phyloP scores from a whole-genome alignment of 805 yeast genomes.

The Saccharomycopsis olivae region DNA sequence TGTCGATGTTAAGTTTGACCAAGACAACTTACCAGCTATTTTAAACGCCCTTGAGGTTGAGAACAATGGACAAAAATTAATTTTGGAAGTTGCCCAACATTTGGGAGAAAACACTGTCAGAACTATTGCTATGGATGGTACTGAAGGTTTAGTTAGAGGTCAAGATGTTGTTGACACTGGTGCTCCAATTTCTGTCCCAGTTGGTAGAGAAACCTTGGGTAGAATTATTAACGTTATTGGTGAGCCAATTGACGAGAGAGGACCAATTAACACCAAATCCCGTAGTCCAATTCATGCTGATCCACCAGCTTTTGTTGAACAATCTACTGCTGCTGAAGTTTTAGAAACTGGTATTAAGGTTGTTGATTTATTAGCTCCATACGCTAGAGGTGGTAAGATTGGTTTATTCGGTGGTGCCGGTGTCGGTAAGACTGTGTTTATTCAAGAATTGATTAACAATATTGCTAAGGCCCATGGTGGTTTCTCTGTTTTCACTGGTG shows the following conservation, averaged over 20 bases:
- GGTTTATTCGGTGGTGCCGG: constrained; percentile 99
- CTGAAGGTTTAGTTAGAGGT: constrained; percentile 99
- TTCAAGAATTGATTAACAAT: constrained; percentile 99
- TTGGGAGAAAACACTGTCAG: constrained; percentile 99
- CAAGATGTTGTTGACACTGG: constrained; percentile 87
- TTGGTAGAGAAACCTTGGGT: constrained; percentile 98
- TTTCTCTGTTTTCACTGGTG: constrained; percentile 44
- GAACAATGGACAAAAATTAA: constrained; percentile 64
- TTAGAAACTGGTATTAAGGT: constrained; percentile 99
- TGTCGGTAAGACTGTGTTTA: constrained; percentile 99
- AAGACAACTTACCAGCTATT: constrained; percentile 94
- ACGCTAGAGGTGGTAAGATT: constrained; percentile 99
- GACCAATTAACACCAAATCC: constrained; percentile 88
- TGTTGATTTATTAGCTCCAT: constrained; percentile 97
- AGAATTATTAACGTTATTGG: constrained; percentile 97
- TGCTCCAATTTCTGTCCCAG: constrained; percentile 97
- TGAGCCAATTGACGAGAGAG: constrained; percentile 99
- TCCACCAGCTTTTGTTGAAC: constrained; percentile 93
- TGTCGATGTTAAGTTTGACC: constrained; percentile 98
- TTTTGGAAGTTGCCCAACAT: constrained; percentile 98
- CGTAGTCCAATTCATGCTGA: constrained; percentile 98
- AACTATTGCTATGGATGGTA: constrained; percentile 99
- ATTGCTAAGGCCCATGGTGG: constrained; percentile 95
- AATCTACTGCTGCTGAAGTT: constrained; percentile 96
- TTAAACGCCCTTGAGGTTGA: constrained; percentile 91